Evolutionary conservation across 169 alveolate genomes (phyloP).

Genomic region (Plasmodium fragile): DNA sequence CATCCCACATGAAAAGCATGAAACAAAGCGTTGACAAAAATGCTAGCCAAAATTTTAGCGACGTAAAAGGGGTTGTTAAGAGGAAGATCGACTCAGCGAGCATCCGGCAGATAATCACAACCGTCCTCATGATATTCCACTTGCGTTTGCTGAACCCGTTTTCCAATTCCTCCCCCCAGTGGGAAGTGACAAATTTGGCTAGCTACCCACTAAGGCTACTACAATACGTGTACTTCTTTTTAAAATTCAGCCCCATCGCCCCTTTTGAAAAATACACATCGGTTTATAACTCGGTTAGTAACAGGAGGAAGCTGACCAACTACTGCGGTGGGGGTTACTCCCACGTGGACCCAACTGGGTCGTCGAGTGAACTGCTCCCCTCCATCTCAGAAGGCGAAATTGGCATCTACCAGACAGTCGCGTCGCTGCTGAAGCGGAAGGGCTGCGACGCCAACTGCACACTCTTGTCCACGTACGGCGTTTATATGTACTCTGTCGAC

Average conservation of each 20-base stretch:
- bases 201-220: slow-evolving; percentile 5
- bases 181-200: background rate
- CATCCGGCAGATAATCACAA: slow-evolving; percentile 34
- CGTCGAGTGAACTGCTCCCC: background rate
- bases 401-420: background rate
- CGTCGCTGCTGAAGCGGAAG: slow-evolving; percentile 26
- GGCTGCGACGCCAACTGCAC: background rate
- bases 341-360: background rate
- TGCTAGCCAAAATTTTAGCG: background rate
- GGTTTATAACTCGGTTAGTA: slow-evolving; percentile 19
- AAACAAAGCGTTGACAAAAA: background rate
- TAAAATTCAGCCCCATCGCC: slow-evolving; percentile 14
- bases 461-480: background rate
- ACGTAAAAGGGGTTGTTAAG: slow-evolving; percentile 3
- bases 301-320: slow-evolving; percentile 1
- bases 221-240: slow-evolving; percentile 25
- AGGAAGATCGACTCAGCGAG: slow-evolving; percentile 65
- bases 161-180: background rate
- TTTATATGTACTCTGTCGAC: slow-evolving; percentile 53
- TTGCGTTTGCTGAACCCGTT: background rate
- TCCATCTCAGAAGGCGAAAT: slow-evolving; percentile 41
- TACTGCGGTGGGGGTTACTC: background rate
- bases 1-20: background rate
- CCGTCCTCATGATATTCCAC: slow-evolving; percentile 28
- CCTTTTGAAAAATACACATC: slow-evolving; percentile 60